Base-by-base conservation (phyloP, 768 basidiomycete genomes). In the Albatrellus ellisii region DNA sequence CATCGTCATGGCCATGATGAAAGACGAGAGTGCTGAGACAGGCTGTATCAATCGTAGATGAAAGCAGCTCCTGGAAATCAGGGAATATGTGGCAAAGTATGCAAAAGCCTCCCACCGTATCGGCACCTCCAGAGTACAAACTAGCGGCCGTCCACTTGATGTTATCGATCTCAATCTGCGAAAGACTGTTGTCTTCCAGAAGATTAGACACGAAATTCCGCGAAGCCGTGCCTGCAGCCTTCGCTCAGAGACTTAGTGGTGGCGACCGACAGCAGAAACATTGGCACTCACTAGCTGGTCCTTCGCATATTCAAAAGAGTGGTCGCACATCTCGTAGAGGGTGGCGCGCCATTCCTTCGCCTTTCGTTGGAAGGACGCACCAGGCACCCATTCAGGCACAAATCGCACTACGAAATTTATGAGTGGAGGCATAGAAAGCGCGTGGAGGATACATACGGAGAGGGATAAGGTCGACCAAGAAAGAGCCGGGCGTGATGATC, bases 1-100 rank as follows among this genome's bases (percentile, higher is more conserved):
- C 42, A 52, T 46, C 2, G 56, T 52, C 52, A 57, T 54, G 10
- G 54, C 55, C 14, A 58, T 44, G 35, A 59, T 47, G 44, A 58
- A 54, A 4, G 55, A 56, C 3, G 44, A 28, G 38, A 58, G 43
- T 2, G 57, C 48, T 8, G 50, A 52, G 15, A 52, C 52, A n/a
- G 56, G 49, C 49, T 50, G 12, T 8, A 17, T 5, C 9, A 20
- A 26, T 12, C 21, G 14, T 15, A 15, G 33, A 44, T 4, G 28
- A 3, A 21, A 10, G 11, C 12, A 34, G 21, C 12, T n/a, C n/a
- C n/a, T n/a, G n/a, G n/a, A n/a, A 20, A 35, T 11, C 22, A 34
- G 32, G 10, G 24, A 33, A 26, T 12, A 7, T 6, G 17, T 1
- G 2, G 17, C 25, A 8, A 24, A 7, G 11, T 9, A 25, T 20